A percentile compares a stretch with the other conserved stretches of the same genome.
phyloP scores from a whole-genome alignment of 768 basidiomycete genomes.

The Lactarius hengduanensis region DNA sequence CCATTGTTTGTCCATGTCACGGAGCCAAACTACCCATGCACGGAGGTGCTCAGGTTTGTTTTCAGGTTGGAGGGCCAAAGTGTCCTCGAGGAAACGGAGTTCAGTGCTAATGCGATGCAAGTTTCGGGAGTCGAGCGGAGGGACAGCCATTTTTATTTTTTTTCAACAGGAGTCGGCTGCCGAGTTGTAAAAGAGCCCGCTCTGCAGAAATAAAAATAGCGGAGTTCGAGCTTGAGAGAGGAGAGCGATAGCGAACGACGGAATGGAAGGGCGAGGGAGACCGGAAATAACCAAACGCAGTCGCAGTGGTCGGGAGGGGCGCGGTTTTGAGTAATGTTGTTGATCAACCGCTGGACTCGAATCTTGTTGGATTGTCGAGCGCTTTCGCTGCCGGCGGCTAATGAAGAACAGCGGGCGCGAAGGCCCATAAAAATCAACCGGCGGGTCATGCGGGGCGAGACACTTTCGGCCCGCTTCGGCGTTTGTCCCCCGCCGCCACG shows the following conservation, averaged over 20 bases:
- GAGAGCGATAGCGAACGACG: slow-evolving; percentile 7
- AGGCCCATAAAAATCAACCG: slow-evolving; percentile 18
- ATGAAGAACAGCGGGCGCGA: slow-evolving; percentile 16
- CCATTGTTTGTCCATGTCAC: slow-evolving; percentile 26
- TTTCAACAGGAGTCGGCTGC: background rate
- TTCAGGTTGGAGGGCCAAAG: slow-evolving; percentile 19
- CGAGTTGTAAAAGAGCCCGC: slow-evolving; percentile 21
- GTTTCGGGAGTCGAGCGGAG: slow-evolving; percentile 19
- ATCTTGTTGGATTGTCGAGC: slow-evolving; percentile 27
- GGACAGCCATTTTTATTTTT: slow-evolving; percentile 20
- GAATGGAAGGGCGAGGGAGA: slow-evolving; percentile 5
- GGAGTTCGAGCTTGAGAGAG: slow-evolving; percentile 14
- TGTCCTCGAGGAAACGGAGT: slow-evolving; percentile 18
- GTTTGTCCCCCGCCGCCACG: slow-evolving; percentile 17
- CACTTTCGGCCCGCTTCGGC: slow-evolving; percentile 22
- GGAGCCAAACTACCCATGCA: slow-evolving; percentile 22
- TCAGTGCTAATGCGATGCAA: slow-evolving; percentile 23
- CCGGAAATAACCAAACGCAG: slow-evolving; percentile 17
- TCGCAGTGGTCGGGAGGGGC: slow-evolving; percentile 5
- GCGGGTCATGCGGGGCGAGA: slow-evolving; percentile 21
- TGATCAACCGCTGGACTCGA: slow-evolving; percentile 27
- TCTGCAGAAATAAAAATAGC: slow-evolving; percentile 20
- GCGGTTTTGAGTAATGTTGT: slow-evolving; percentile 23
- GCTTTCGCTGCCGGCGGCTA: slow-evolving; percentile 26
- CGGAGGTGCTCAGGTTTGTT: slow-evolving; percentile 20